Evolutionary conservation across 306 rosid species (phyloP).

Genomic region (Inga laurina): DNA sequence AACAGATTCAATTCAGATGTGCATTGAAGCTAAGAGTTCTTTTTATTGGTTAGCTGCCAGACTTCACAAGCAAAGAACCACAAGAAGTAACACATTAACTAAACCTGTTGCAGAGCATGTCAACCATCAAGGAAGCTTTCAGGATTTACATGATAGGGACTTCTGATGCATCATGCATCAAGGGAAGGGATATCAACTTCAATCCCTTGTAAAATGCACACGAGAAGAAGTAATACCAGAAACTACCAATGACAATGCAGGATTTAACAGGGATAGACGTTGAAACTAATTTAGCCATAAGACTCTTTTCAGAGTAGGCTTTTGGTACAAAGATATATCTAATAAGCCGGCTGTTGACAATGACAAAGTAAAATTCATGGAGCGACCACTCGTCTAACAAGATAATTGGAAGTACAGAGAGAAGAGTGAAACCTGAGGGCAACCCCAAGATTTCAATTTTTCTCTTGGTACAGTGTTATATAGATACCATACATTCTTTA

Average conservation of each 20-base stretch:
- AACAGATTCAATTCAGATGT: not conserved
- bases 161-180: not conserved
- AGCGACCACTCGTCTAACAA: not conserved
- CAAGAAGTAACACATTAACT: not conserved
- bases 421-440: not conserved
- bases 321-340: not conserved
- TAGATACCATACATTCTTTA: not conserved
- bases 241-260: not conserved
- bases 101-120: not conserved
- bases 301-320: not conserved
- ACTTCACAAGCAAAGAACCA: slow-evolving; percentile 9
- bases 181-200: not conserved
- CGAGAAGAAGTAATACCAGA: not conserved
- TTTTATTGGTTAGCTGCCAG: not conserved
- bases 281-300: not conserved
- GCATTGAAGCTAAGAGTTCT: not conserved
- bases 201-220: not conserved
- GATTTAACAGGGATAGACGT: not conserved
- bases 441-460: not conserved
- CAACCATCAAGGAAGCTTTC: not conserved
- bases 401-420: not conserved
- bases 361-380: not conserved
- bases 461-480: not conserved
- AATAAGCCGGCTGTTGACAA: not conserved
- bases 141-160: not conserved